Conservation (phyloP, 768 basidiomycete species). For the Chalciporus sphaerocephalus region DNA sequence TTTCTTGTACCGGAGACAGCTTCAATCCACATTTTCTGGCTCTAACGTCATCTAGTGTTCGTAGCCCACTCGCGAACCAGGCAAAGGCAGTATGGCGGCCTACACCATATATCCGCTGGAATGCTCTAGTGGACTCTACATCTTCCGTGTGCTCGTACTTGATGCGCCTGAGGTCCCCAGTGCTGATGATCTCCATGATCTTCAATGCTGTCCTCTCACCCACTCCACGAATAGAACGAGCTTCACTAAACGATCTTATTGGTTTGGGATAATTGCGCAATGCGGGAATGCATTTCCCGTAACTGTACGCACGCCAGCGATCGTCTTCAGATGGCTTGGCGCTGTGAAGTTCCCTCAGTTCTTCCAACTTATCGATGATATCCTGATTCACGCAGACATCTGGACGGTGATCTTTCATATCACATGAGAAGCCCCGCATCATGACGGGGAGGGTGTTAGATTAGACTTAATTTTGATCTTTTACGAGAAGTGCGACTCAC, state of each 20-base stretch:
- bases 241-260: conserved; percentile 57
- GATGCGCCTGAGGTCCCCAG: conserved; percentile 68
- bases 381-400: conserved; percentile 58
- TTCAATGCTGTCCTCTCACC: conserved; percentile 76
- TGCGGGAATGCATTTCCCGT: conserved; percentile 63
- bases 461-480: background rate
- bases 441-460: background rate
- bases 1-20: conserved; percentile 55
- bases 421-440: conserved; percentile 62
- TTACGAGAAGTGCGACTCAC: conserved; percentile 16
- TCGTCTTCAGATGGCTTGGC: conserved; percentile 58
- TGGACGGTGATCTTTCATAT: conserved; percentile 39
- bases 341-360: conserved; percentile 62
- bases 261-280: conserved; percentile 52
- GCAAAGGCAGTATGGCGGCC: conserved; percentile 62
- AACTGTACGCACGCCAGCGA: conserved; percentile 61
- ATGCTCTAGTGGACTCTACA: conserved; percentile 49
- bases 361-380: conserved; percentile 70
- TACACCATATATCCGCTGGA: conserved; percentile 87
- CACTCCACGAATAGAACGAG: conserved; percentile 54
- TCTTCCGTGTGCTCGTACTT: conserved; percentile 64
- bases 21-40: conserved; percentile 57
- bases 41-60: conserved; percentile 71
- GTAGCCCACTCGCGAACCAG: conserved; percentile 74
- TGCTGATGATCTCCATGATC: conserved; percentile 80